A percentile compares a stretch with the other conserved stretches of the same genome.
Conservation (phyloP, 148 eudicot genomes). For the Camellia lanceoleosa region DNA sequence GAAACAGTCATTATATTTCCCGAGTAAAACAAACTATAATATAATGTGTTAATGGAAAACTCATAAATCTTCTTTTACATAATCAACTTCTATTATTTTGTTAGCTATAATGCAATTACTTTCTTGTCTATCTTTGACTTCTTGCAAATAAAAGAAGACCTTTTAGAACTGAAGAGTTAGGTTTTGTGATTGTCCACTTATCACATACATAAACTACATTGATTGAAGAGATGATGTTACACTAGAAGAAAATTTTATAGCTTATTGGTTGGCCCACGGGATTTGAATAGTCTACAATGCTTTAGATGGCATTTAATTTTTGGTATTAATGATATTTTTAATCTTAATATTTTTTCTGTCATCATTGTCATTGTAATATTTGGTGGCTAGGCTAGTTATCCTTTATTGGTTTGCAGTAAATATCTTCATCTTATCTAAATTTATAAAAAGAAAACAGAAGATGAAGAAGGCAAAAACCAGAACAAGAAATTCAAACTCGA, state of each 20-base stretch:
- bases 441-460: background rate
- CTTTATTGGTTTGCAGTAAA: background rate
- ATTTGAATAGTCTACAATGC: background rate
- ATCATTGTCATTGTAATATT: background rate
- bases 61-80: background rate
- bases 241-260: background rate
- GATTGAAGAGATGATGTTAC: background rate
- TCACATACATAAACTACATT: background rate
- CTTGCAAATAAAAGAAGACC: background rate
- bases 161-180: background rate
- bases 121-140: background rate
- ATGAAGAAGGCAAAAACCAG: background rate
- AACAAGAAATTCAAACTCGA: background rate
- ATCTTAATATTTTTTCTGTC: background rate
- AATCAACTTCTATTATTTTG: background rate
- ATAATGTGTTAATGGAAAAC: background rate
- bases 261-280: no score
- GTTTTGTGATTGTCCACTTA: background rate
- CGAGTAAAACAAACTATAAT: no score
- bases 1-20: background rate
- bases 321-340: no score
- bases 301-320: background rate
- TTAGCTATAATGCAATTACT: background rate
- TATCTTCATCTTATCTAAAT: background rate
- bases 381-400: background rate